Conservation (phyloP, 2,329 filamentous ascomycete genomes). For the Fusarium beomiforme region DNA sequence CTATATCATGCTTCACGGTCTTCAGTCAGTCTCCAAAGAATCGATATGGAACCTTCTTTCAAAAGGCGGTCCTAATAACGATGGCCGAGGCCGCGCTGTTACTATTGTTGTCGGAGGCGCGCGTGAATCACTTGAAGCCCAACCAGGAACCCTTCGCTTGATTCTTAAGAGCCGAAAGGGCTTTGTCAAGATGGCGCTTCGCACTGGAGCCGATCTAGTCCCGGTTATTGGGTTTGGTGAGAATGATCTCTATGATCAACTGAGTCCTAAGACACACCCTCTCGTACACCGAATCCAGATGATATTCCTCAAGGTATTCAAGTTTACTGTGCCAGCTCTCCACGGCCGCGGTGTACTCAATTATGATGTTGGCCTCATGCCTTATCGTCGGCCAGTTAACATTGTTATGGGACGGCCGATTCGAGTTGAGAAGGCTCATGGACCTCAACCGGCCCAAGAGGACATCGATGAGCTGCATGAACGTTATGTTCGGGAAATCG, state of each 20-base stretch:
- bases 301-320: constrained; percentile 83
- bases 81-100: constrained; percentile 94
- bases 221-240: constrained; percentile 94
- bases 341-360: constrained; percentile 95
- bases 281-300: constrained; percentile 84
- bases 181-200: constrained; percentile 92
- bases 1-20: constrained; percentile 88
- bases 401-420: constrained; percentile 90
- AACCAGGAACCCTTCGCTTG: constrained; percentile 79
- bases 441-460: constrained; percentile 70
- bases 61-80: constrained; percentile 77
- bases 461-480: constrained; percentile 85
- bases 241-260: constrained; percentile 94
- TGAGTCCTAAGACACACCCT: constrained; percentile 80
- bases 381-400: constrained; percentile 87
- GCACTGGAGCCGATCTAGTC: constrained; percentile 92
- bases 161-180: constrained; percentile 87
- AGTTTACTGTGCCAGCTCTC: constrained; percentile 91
- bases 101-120: constrained; percentile 96
- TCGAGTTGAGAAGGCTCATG: constrained; percentile 67
- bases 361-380: constrained; percentile 96
- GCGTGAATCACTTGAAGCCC: constrained; percentile 88
- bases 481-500: constrained; percentile 79
- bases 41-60: constrained; percentile 90
- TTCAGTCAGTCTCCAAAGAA: constrained; percentile 89